phyloP scores from a whole-genome alignment of 345 rosid species.

The Physaria fendleri region DNA sequence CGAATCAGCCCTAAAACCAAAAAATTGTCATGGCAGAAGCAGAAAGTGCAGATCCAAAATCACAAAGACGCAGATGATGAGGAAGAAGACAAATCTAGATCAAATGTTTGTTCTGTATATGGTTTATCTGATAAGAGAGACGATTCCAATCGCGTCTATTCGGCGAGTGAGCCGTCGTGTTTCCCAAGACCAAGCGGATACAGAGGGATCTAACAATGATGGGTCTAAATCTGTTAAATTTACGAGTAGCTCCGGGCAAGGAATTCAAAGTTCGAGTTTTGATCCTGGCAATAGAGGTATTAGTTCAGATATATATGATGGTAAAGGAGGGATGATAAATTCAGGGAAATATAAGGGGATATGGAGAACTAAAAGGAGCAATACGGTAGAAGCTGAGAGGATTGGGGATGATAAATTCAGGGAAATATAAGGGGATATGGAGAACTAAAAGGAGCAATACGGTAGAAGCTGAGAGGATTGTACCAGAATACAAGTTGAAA shows the following conservation, averaged over 20 bases:
- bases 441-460: constrained; percentile 44
- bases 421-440: constrained; percentile 24
- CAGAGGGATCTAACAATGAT: constrained; percentile 54
- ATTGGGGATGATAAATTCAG: not conserved
- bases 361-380: constrained; percentile 40
- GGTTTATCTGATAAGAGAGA: constrained; percentile 20
- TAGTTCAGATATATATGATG: constrained; percentile 18
- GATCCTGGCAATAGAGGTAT: not conserved
- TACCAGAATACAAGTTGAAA: constrained; percentile 69
- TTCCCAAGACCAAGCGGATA: constrained; percentile 21
- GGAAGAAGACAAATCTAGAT: constrained; percentile 13
- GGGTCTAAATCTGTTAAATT: constrained; percentile 25
- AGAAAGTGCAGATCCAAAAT: constrained; percentile 18
- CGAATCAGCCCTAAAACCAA: constrained; percentile 42
- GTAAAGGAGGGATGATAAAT: constrained; percentile 2
- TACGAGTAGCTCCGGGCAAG: too few relatives aligned
- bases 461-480: constrained; percentile 42
- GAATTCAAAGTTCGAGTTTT: too few relatives aligned
- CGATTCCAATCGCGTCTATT: constrained; percentile 12
- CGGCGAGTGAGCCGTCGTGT: too few relatives aligned
- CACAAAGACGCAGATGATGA: constrained; percentile 9
- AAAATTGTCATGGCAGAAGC: constrained; percentile 70
- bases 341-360: constrained; percentile 17
- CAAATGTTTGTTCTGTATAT: constrained; percentile 13
- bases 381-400: constrained; percentile 49